Evolutionary conservation across 352 stramenopile genomes (phyloP), one percentile per base, ranked within the genome.

Genomic region (Phytopythium oedochilum): DNA sequence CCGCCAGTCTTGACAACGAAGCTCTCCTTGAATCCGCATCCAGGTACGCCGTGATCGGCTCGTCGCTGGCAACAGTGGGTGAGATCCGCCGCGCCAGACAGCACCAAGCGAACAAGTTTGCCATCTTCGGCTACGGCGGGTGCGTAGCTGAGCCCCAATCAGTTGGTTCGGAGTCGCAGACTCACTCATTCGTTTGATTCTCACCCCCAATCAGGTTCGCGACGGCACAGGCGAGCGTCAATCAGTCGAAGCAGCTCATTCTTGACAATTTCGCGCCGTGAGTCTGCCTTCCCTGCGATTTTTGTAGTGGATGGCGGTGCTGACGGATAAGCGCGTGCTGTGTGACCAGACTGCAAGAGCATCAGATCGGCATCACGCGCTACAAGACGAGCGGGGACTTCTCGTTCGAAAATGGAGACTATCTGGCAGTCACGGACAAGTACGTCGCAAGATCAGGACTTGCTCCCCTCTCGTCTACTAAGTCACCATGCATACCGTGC

Each of bases 351-450:
- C 63, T 75, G 31, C 57, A 78, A 0, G 55, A 71, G 2, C 25
- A 64, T n/a, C 53, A 73, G 49, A 47, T 63, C 2, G 43, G 58
- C 0, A 46, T 49, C 29, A n/a, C 43, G 31, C 52, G 51, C 26
- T 90, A 86, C 73, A 90, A 89, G 64, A 89, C 83, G 25, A 91
- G 79, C 48, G 83, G 83, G 12, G 77, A 79, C 31, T 90, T 88
- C 46, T 85, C 78, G n/a, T 65, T 65, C 31, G 73, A 79, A 38
- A 70, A 63, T 40, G 67, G 62, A 47, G 55, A 53, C 26, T 68
- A 83, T 29, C 59, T 89, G 14, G 83, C 79, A 31, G 79, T 90
- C 42, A 89, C 81, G 0, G 83, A 93, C 70, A 91, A 76, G 83
- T 91, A 60, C 43, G 72, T 70, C 22, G 44, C 15, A 17, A n/a